These are phyloP conservation scores for Amaranthus hypochondriacus DNA, from an alignment of 148 eudicot genomes.

Conservation along the genomic window DNA sequence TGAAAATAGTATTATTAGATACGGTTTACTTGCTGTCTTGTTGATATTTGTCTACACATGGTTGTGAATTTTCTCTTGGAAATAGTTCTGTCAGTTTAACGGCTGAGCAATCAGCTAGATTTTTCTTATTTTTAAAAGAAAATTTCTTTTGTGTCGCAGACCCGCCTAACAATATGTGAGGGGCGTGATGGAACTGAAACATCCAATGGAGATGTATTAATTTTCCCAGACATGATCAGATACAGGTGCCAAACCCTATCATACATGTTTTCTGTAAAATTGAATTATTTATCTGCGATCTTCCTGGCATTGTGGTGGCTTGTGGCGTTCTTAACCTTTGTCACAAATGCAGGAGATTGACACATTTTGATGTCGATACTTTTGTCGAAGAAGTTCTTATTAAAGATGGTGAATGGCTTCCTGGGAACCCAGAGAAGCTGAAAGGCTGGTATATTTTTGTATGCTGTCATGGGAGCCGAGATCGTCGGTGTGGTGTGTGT, in stretches of 20 bases:
- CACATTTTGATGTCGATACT: conserved; percentile 96
- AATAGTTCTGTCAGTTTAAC: not conserved
- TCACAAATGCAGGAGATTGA: conserved; percentile 71
- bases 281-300: conserved; percentile 1
- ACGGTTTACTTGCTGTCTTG: not conserved
- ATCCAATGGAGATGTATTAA: conserved; percentile 94
- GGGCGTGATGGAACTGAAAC: conserved; percentile 99
- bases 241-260: conserved; percentile 54
- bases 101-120: not conserved
- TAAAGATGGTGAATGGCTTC: conserved; percentile 90
- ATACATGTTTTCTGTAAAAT: not conserved
- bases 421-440: conserved; percentile 84
- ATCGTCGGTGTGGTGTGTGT: conserved; percentile 94
- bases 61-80: not conserved
- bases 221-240: conserved; percentile 99
- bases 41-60: not conserved
- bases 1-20: not conserved
- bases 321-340: not conserved
- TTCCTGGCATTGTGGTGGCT: not conserved
- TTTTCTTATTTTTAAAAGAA: not conserved
- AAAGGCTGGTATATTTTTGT: conserved; percentile 75
- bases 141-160: conserved; percentile 39
- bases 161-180: conserved; percentile 92
- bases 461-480: conserved; percentile 92
- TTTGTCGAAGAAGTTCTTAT: conserved; percentile 97